Conservation (phyloP, 495 filamentous ascomycete genomes). For the Hyaloscypha finlandica region DNA sequence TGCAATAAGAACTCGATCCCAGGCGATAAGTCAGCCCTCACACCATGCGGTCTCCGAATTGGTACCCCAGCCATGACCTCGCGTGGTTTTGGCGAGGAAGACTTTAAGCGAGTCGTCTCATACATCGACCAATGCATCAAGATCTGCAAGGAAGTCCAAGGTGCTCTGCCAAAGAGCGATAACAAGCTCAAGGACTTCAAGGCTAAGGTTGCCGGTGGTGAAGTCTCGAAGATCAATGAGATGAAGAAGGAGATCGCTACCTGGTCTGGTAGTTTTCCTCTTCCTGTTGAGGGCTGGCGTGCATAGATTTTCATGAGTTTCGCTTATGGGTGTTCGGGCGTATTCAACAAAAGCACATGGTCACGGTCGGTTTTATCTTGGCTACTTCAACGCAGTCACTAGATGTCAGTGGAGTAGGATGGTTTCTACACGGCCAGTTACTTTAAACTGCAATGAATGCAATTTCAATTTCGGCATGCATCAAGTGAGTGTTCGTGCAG, state of each 20-base stretch:
- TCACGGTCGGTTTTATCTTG: constrained; percentile 19
- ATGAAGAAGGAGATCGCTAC: constrained; percentile 85
- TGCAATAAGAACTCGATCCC: constrained; percentile 99
- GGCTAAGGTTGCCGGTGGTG: constrained; percentile 78
- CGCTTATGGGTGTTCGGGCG: constrained; percentile 17
- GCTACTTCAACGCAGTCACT: constrained; percentile 29
- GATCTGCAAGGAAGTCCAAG: constrained; percentile 83
- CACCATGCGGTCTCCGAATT: constrained; percentile 91
- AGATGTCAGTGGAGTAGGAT: constrained; percentile 25
- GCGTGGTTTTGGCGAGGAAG: constrained; percentile 88
- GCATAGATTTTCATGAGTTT: constrained; percentile 32
- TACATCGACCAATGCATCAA: constrained; percentile 87
- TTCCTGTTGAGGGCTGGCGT: constrained; percentile 76
- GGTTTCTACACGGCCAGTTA: neutral
- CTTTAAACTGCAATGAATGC: neutral
- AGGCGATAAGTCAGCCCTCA: constrained; percentile 96
- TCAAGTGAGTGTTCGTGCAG: no score
- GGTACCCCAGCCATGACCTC: constrained; percentile 97
- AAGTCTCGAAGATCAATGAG: constrained; percentile 74
- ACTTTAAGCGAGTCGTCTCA: constrained; percentile 85
- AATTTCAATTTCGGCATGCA: neutral
- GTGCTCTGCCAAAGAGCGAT: constrained; percentile 83
- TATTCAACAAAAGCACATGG: constrained; percentile 28
- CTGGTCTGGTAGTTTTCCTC: constrained; percentile 91
- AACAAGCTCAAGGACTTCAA: constrained; percentile 99